Evolutionary conservation across 805 yeast species (phyloP), one percentile per base, ranked within the genome.

Genomic region (Sugiyamaella marilandica): DNA sequence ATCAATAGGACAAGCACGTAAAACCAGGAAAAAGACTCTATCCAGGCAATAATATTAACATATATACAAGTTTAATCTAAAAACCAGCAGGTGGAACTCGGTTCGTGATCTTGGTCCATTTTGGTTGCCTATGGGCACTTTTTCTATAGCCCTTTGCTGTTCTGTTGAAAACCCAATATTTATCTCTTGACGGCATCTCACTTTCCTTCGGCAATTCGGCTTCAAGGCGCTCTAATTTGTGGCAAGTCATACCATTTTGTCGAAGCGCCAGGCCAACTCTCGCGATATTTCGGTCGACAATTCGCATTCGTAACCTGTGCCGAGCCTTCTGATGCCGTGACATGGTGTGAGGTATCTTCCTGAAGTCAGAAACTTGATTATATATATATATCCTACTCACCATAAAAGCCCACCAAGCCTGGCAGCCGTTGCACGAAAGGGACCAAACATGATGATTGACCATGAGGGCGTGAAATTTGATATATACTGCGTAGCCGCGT

Each of bases 71-170:
- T 26, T n/a, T 16, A 16, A 29, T 13, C 65, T 73, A 87, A 67
- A 79, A 84, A 65, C 83, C 77, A 55, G 77, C 77, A 44, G 97
- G 97, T 64, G 87, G 85, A 54, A 79, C 82, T 74, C 97, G 83
- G 69, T 84, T 78, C 8, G 95, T 81, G 57, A 81, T 67, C 73
- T 84, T 89, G 51, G 97, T 90, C 95, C 96, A 90, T 66, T 90
- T 87, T 18, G 97, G 96, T 59, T 67, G 68, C 33, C 69, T 59
- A 54, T 92, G 98, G 24, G 87, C 82, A 58, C 91, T 83, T 72
- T 90, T 92, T 74, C 98, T 82, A 71, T 92, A 94, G 18, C 83
- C 84, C 63, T 77, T 81, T 11, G 83, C 78, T 62, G 82, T 82
- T 69, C 80, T 85, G 70, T 81, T 83, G 72, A 87, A 92, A 1